phyloP scores from a whole-genome alignment of 495 filamentous ascomycete species.

The Viridothelium virens region DNA sequence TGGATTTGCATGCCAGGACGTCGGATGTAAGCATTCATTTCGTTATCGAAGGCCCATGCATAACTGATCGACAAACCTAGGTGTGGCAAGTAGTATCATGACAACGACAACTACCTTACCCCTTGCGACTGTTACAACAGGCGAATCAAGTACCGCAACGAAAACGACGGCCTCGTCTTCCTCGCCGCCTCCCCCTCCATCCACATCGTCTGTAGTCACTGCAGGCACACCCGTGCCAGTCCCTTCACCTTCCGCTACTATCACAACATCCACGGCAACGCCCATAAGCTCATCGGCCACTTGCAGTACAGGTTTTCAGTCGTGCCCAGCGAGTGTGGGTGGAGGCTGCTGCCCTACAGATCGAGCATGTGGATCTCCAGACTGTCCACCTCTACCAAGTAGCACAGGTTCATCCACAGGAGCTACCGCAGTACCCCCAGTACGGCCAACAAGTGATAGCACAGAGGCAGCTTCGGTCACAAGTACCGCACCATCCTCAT shows the following conservation, averaged over 20 bases:
- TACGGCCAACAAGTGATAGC: slow-evolving; percentile 31
- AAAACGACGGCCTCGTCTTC: neutral
- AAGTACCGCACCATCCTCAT: slow-evolving; percentile 14
- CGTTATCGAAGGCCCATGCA: neutral
- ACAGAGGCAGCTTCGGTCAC: slow-evolving; percentile 29
- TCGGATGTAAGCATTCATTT: slow-evolving; percentile 60
- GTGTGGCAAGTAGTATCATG: slow-evolving; percentile 15
- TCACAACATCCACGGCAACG: slow-evolving; percentile 10
- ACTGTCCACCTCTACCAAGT: slow-evolving; percentile 48
- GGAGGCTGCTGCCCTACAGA: slow-evolving; percentile 39
- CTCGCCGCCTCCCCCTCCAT: neutral
- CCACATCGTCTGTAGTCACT: neutral
- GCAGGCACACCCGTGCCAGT: slow-evolving; percentile 15
- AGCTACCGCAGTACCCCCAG: slow-evolving; percentile 10
- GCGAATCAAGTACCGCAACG: neutral
- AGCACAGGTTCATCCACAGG: slow-evolving; percentile 30
- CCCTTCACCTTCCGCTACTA: neutral
- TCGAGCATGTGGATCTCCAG: slow-evolving; percentile 32
- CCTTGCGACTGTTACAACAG: slow-evolving; percentile 15
- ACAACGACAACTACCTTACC: slow-evolving; percentile 24
- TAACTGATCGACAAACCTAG: neutral
- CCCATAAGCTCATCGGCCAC: slow-evolving; percentile 24
- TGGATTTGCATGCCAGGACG: slow-evolving; percentile 66
- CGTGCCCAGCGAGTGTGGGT: slow-evolving; percentile 34
- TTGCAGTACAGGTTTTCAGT: slow-evolving; percentile 53